Evolutionary conservation across 192 early-diverging fungal genomes (phyloP), one percentile per base, ranked within the genome.

Genomic region (Blastocladiella britannica): DNA sequence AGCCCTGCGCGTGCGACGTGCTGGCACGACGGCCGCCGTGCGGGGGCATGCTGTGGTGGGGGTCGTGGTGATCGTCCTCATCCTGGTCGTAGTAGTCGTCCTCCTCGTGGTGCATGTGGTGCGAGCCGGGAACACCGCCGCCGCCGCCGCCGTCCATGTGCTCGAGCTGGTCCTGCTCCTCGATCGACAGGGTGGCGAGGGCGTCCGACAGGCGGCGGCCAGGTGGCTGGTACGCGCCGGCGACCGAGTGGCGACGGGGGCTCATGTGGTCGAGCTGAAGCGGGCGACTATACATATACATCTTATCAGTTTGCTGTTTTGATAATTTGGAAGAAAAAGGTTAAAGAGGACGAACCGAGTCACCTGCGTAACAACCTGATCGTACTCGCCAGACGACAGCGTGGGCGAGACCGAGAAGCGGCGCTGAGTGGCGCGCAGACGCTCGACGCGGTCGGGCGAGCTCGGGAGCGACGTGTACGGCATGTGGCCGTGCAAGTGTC

Each of bases 231-330:
- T 47, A 47, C 37, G 15, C 37, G 37, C 37, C 37, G 1, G 37
- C 37, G 37, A 47, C 37, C 37, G 37, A 47, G 37, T 47, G 37
- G 37, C 37, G 37, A 20, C 37, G 37, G 37, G 37, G 37, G n/a
- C 37, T 47, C 37, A 47, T 47, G 2, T 9, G 37, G 37, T 47
- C 37, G 15, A 47, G 12, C 1, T 9, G 37, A 9, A 47, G 12
- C 15, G 15, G 15, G 37, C 37, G 37, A 20, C 37, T 47, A 47
- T 9, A 47, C n/a, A n/a, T n/a, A n/a, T n/a, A n/a, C n/a, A n/a
- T n/a, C n/a, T n/a, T n/a, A n/a, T n/a, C n/a, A n/a, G n/a, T n/a
- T n/a, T n/a, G n/a, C n/a, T n/a, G n/a, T n/a, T n/a, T n/a, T n/a
- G n/a, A n/a, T n/a, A n/a, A n/a, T n/a, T n/a, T n/a, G n/a, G n/a